A percentile compares a stretch with the other conserved stretches of the same genome.
These are phyloP conservation scores for Penicillium sp. DNA, from an alignment of 2,329 filamentous ascomycete genomes.

Conservation along the genomic window DNA sequence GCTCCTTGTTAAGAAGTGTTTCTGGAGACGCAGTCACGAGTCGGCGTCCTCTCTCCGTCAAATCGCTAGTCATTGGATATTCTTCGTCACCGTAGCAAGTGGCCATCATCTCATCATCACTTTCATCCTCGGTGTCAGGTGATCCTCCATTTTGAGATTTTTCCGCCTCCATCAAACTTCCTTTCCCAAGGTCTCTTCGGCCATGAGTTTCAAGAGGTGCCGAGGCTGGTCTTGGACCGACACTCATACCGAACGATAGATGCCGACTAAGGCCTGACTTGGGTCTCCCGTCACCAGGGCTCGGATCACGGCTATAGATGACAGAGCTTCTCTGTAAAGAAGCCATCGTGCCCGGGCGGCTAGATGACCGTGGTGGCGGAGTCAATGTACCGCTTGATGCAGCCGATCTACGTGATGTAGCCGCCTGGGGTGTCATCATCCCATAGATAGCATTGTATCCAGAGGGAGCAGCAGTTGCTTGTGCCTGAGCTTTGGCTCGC, in stretches of 20 bases:
- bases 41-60: slow-evolving; percentile 37
- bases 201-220: slow-evolving; percentile 41
- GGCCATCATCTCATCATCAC: slow-evolving; percentile 43
- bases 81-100: slow-evolving; percentile 47
- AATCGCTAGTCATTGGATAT: slow-evolving; percentile 42
- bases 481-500: slow-evolving; percentile 36
- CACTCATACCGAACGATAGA: slow-evolving; percentile 42
- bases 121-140: slow-evolving; percentile 42
- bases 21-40: slow-evolving; percentile 19
- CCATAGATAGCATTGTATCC: slow-evolving; percentile 50
- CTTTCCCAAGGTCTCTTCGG: slow-evolving; percentile 33
- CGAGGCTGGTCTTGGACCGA: slow-evolving; percentile 39
- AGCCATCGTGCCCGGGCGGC: slow-evolving; percentile 40
- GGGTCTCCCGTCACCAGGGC: slow-evolving; percentile 38
- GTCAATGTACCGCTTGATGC: slow-evolving; percentile 32
- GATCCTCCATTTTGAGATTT: slow-evolving; percentile 33
- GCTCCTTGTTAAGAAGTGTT: slow-evolving; percentile 22
- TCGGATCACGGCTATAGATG: slow-evolving; percentile 45
- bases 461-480: slow-evolving; percentile 41
- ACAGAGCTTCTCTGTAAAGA: slow-evolving; percentile 46
- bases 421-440: slow-evolving; percentile 36
- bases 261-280: slow-evolving; percentile 41
- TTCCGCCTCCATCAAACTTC: slow-evolving; percentile 33
- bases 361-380: slow-evolving; percentile 41
- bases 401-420: slow-evolving; percentile 22